Base-by-base conservation (phyloP, 495 filamentous ascomycete species). In the Neurospora sp. region DNA sequence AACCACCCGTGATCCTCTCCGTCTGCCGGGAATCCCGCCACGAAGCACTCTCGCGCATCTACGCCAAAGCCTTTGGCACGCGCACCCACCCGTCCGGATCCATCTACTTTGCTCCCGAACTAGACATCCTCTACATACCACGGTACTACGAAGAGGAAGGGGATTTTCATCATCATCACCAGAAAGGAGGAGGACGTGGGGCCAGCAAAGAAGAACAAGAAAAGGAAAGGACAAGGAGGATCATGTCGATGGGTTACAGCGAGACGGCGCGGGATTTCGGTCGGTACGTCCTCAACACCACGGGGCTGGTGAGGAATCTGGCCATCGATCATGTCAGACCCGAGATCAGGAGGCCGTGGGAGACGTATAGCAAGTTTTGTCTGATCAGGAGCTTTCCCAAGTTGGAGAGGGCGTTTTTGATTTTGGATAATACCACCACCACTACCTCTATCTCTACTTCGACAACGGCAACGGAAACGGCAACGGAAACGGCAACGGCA, bases 61-160 rank as follows among this genome's bases (percentile, higher is more conserved):
- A 87, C 72, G 78, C 74, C 70, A 78, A 74, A 42, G 78, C 78
- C 35, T 87, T 87, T 71, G 79, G 76, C 18, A 86, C 85, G 37
- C 69, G 68, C n/a, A 75, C 77, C 59, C 75, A 78, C 59, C 76
- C 76, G 9, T 73, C 77, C 5, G 71, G 72, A 41, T 79, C 22
- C 39, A 22, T 85, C 73, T 85, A 85, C 76, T 85, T 86, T 78
- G 79, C 80, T 71, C 84, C 82, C 3, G 75, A 78, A 12, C 39
- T 79, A 68, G 86, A 88, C 78, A 84, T 81, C 20, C 79, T 88
- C 27, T 88, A 88, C 77, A 69, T 87, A 37, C 84, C 85, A 14
- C 79, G 85, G 16, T 79, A 79, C 68, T 75, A 80, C 9, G 77
- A 75, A 61, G 53, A 61, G 53, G 53, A 61, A 61, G 53, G 12